Evolutionary conservation across 768 basidiomycete species (phyloP).

Genomic region (Suillus cothurnatus): DNA sequence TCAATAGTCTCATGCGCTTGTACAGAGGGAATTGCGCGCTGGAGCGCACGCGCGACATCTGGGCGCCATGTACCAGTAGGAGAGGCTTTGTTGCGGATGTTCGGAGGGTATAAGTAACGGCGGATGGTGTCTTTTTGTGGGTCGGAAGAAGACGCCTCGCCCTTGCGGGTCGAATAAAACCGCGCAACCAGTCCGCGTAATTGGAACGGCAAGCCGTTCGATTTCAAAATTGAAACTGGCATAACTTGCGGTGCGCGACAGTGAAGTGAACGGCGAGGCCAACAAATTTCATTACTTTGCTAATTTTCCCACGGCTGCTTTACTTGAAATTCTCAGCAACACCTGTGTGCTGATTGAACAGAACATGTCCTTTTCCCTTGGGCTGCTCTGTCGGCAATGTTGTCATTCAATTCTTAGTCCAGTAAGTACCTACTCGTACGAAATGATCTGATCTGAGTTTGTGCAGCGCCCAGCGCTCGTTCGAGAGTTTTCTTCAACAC

Average conservation of each 20-base stretch:
- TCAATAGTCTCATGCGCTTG: constrained; percentile 94
- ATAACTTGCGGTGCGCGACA: background rate
- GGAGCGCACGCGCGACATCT: constrained; percentile 74
- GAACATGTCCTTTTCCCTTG: constrained; percentile 25
- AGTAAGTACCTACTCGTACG: constrained; percentile 21
- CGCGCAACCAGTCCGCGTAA: constrained; percentile 35
- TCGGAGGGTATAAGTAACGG: constrained; percentile 78
- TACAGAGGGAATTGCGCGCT: constrained; percentile 81
- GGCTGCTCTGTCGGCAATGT: constrained; percentile 30
- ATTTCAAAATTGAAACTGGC: constrained; percentile 44
- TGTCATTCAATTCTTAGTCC: constrained; percentile 16
- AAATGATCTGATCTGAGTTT: background rate
- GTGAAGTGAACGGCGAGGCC: background rate
- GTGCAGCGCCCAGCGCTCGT: constrained; percentile 10
- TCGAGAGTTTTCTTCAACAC: constrained; percentile 58
- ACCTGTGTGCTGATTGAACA: constrained; percentile 4
- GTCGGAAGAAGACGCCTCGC: constrained; percentile 40
- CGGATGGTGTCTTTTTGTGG: constrained; percentile 75
- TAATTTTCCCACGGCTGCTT: constrained; percentile 27
- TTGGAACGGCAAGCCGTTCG: constrained; percentile 34
- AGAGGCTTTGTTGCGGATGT: constrained; percentile 66
- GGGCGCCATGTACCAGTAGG: constrained; percentile 86
- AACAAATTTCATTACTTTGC: constrained; percentile 2
- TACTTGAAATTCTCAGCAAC: constrained; percentile 9
- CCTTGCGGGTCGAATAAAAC: constrained; percentile 38